phyloP scores from a whole-genome alignment of 2,329 filamentous ascomycete genomes.

The Fusarium tjaetaba region DNA sequence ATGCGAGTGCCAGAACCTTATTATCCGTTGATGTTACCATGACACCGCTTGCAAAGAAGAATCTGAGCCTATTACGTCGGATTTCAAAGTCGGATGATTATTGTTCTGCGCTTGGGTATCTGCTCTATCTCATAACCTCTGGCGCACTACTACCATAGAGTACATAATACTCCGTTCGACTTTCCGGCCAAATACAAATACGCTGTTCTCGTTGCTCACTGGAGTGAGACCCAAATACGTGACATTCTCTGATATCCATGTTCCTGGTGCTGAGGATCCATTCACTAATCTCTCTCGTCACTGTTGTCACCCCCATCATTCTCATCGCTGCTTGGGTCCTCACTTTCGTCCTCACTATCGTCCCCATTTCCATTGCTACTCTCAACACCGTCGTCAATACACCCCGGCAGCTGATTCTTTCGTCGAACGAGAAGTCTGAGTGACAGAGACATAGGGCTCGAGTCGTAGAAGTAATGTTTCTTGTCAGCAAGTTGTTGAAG shows the following conservation, averaged over 20 bases:
- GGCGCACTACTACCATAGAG: background rate
- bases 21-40: no score
- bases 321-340: no score
- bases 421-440: background rate
- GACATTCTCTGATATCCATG: background rate
- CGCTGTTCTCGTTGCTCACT: background rate
- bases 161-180: background rate
- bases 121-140: background rate
- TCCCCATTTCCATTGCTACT: background rate
- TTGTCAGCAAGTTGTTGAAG: background rate
- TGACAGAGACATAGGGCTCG: fast-evolving
- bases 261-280: background rate
- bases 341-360: background rate
- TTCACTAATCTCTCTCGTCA: background rate
- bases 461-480: fast-evolving
- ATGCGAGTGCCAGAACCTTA: background rate
- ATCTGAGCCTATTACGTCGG: fast-evolving
- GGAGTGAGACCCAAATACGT: background rate
- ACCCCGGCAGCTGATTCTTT: background rate
- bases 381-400: background rate
- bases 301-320: background rate
- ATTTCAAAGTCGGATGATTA: fast-evolving
- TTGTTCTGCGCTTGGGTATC: background rate
- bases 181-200: background rate
- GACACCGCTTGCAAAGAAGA: background rate